phyloP scores from a whole-genome alignment of 768 basidiomycete genomes.

The Mycena rebaudengoi region DNA sequence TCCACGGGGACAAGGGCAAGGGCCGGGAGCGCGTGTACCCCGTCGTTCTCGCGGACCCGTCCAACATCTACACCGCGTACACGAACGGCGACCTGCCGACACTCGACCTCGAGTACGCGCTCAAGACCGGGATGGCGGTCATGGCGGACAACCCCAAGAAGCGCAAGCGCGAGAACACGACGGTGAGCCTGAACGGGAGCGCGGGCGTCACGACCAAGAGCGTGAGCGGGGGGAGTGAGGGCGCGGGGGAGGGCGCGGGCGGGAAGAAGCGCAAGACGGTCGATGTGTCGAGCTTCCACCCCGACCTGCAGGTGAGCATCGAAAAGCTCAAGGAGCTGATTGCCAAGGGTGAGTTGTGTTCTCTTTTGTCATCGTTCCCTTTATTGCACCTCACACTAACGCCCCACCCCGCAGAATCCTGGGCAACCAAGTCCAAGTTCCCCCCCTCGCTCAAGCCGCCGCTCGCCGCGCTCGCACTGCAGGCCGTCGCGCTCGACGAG shows the following conservation, averaged over 20 bases:
- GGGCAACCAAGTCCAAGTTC: constrained; percentile 89
- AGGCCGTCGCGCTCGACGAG: constrained; percentile 84
- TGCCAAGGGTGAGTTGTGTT: constrained; percentile 54
- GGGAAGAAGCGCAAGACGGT: constrained; percentile 71
- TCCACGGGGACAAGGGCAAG: no score
- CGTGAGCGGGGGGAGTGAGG: constrained; percentile 21
- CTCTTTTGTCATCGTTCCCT: neutral
- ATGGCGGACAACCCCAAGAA: no score
- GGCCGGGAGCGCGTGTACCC: constrained; percentile 17
- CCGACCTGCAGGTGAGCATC: constrained; percentile 69
- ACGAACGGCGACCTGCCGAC: no score
- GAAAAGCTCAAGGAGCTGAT: constrained; percentile 70
- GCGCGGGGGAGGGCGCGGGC: constrained; percentile 42
- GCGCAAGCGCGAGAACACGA: constrained; percentile 25
- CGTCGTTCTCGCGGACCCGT: no score
- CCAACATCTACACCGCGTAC: no score
- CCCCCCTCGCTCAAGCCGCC: constrained; percentile 80
- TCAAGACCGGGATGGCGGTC: neutral
- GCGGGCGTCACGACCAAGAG: constrained; percentile 32
- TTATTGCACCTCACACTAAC: no score
- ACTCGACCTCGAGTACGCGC: no score
- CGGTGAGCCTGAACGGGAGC: constrained; percentile 14
- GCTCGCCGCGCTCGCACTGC: constrained; percentile 74
- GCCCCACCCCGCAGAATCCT: constrained; percentile 61
- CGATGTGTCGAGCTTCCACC: constrained; percentile 77